Conservation (phyloP, 2,329 filamentous ascomycete species). For the Beauveria australis region DNA sequence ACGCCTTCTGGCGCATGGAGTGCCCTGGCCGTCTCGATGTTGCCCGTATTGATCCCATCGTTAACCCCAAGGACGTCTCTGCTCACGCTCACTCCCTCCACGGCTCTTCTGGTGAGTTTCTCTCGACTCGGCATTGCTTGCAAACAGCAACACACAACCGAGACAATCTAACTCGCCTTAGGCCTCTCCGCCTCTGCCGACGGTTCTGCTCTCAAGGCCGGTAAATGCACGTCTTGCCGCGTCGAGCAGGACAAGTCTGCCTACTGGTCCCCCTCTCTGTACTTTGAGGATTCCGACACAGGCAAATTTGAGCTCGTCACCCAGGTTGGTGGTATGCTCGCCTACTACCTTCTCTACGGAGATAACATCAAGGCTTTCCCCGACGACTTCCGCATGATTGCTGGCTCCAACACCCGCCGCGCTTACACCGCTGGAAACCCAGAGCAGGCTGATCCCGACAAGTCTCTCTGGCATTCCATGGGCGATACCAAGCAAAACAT, state of each 20-base stretch:
- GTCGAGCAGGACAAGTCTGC: constrained; percentile 77
- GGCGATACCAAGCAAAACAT: constrained; percentile 58
- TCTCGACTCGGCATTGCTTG: not conserved
- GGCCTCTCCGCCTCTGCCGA: constrained; percentile 55
- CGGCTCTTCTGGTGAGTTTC: constrained; percentile 64
- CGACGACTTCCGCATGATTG: constrained; percentile 70
- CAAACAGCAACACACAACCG: not conserved
- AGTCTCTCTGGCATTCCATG: constrained; percentile 60
- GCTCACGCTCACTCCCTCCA: constrained; percentile 67
- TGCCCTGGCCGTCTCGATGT: constrained; percentile 64
- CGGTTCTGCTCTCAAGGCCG: constrained; percentile 48
- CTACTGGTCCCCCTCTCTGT: constrained; percentile 76
- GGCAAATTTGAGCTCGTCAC: constrained; percentile 60
- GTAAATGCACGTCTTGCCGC: constrained; percentile 71
- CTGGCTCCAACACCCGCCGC: constrained; percentile 60
- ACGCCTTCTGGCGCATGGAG: constrained; percentile 85
- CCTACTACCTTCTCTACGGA: constrained; percentile 77
- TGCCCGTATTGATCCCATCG: constrained; percentile 69
- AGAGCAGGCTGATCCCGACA: constrained; percentile 52
- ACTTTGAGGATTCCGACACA: constrained; percentile 61
- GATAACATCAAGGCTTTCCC: constrained; percentile 67
- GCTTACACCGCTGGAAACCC: constrained; percentile 63
- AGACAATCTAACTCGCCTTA: constrained; percentile 24
- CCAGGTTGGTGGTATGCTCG: constrained; percentile 76
- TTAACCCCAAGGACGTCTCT: constrained; percentile 51